phyloP scores from a whole-genome alignment of 176 grass and related monocot species.

The Carex parvula region DNA sequence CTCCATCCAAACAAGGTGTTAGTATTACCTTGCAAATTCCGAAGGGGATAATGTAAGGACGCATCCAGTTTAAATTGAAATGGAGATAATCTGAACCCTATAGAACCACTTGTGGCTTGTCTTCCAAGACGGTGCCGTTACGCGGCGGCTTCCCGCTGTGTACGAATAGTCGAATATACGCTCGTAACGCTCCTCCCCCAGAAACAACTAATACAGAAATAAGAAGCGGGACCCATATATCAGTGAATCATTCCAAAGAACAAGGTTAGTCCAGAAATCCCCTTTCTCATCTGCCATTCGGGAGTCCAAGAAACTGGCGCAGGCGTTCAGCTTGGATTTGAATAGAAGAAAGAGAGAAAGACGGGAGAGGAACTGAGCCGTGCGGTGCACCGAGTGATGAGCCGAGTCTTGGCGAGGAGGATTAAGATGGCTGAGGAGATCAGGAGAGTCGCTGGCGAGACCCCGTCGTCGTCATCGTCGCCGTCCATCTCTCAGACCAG shows the following conservation, averaged over 20 bases:
- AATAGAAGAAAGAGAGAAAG: neutral
- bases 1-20: too few relatives aligned
- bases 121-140: neutral
- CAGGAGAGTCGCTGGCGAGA: conserved; percentile 27
- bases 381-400: conserved; percentile 32
- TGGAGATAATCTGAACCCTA: too few relatives aligned
- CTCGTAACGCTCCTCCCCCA: neutral
- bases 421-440: conserved; percentile 40
- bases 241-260: neutral
- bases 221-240: neutral
- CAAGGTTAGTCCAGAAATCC: neutral
- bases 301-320: neutral
- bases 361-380: conserved; percentile 32
- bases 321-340: neutral
- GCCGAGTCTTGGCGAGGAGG: conserved; percentile 22
- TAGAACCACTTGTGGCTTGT: neutral
- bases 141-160: neutral
- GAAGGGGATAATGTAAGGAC: too few relatives aligned
- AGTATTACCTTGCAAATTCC: too few relatives aligned
- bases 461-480: conserved; percentile 3
- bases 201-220: neutral
- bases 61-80: too few relatives aligned
- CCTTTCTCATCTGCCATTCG: neutral
- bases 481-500: conserved; percentile 37
- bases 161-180: neutral